These are phyloP conservation scores for Triticum timopheevii DNA, from an alignment of 176 grass and related monocot genomes.

Conservation along the genomic window DNA sequence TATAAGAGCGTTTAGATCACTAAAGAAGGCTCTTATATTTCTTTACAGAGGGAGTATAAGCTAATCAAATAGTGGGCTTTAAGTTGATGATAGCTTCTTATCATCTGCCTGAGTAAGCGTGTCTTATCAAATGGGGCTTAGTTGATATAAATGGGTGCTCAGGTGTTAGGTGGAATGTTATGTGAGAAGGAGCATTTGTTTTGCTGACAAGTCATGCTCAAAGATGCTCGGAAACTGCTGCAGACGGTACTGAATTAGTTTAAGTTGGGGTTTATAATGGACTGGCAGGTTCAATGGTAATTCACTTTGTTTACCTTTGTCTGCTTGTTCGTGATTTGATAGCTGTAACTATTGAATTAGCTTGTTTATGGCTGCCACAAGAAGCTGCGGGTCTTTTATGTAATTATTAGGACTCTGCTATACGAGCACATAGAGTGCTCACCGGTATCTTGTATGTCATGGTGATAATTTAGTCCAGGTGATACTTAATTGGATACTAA, in stretches of 20 bases:
- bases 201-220: neutral
- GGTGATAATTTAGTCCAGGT: neutral
- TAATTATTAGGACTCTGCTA: neutral
- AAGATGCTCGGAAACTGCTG: neutral
- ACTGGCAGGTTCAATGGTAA: neutral
- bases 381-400: neutral
- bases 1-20: too few species aligned
- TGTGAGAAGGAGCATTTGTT: neutral
- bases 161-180: neutral
- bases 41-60: too few species aligned
- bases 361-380: neutral
- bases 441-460: neutral
- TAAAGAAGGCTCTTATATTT: too few species aligned
- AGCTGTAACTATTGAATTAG: neutral
- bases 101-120: neutral
- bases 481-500: neutral
- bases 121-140: neutral
- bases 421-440: neutral
- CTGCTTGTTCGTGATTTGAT: conserved; percentile 1
- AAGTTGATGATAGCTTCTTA: neutral
- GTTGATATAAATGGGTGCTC: neutral
- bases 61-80: neutral
- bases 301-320: neutral
- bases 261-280: neutral
- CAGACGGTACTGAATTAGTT: neutral